Evolutionary conservation across 2,329 filamentous ascomycete species (phyloP), one percentile per base, ranked within the genome.

Genomic region (Dactylellina haptotyla): DNA sequence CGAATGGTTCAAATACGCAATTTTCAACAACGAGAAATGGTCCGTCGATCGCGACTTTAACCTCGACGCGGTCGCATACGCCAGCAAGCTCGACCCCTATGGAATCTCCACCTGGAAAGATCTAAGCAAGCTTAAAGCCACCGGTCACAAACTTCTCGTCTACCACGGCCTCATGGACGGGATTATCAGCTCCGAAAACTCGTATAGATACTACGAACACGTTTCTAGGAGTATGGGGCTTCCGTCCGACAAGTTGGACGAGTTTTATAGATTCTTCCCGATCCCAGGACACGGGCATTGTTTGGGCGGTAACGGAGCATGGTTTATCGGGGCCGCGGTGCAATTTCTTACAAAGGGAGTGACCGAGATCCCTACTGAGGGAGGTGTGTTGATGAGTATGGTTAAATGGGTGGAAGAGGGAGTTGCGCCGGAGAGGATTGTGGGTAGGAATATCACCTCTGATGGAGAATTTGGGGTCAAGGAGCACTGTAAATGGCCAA

Each of bases 361-460:
- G 8, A 41, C 34, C 4, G 9, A 25, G 1, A 46, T 63, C 9
- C 16, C 37, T 18, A 18, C 32, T 2, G 43, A 65, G 4, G 45
- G 16, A 3, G 45, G 59, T 2, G 51, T 69, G n/a, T 80, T 87
- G 46, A 79, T 82, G 75, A 82, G 84, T 5, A 79, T 87, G 69
- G 81, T 85, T 25, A 76, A 79, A 26, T 86, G 84, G 84, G 83
- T 85, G 0, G 84, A 85, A 75, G 77, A 83, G 8, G 82, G 80
- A 0, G 77, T 75, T 6, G 79, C 78, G 2, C 79, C 79, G 0
- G 77, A 79, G 43, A 75, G 76, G 16, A 76, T 82, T 30, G 77
- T 80, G 10, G 67, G 59, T 2, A 14, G 30, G 8, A 56, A 48
- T 12, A 20, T 71, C 14, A 10, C 32, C 4, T 26, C 51, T 10